phyloP scores from a whole-genome alignment of 192 early-diverging fungal species.

The Physocladia obscura region DNA sequence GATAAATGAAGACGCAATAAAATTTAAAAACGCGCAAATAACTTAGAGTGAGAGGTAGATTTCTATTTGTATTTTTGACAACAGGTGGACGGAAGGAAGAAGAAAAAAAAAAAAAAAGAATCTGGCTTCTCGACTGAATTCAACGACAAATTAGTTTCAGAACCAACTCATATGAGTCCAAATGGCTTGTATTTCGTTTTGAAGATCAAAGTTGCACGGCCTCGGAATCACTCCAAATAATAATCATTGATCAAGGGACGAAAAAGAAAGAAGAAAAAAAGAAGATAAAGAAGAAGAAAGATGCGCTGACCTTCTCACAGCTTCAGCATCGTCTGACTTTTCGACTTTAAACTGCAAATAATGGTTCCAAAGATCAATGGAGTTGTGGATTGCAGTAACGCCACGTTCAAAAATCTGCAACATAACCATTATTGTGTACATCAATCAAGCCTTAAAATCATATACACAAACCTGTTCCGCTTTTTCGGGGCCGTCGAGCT shows the following conservation, averaged over 20 bases:
- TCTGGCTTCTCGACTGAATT: not conserved
- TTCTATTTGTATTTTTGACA: not conserved
- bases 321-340: constrained; percentile 51
- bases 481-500: constrained; percentile 53
- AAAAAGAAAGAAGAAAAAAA: constrained; percentile 33
- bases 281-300: not conserved
- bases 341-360: constrained; percentile 67
- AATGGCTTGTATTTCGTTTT: no score
- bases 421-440: no score
- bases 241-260: constrained; percentile 1
- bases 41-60: no score
- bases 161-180: no score
- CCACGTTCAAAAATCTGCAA: constrained; percentile 72
- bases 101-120: not conserved
- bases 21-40: not conserved
- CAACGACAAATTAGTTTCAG: not conserved
- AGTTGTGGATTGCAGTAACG: constrained; percentile 64
- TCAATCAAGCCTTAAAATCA: not conserved
- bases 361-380: constrained; percentile 73
- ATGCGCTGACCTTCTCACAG: constrained; percentile 61
- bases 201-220: no score
- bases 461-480: constrained; percentile 56
- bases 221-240: not conserved
- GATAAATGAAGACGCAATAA: not conserved
- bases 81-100: not conserved